These are phyloP conservation scores for Chaetomiaceae sp. DNA, from an alignment of 2,329 filamentous ascomycete species.

Conservation along the genomic window DNA sequence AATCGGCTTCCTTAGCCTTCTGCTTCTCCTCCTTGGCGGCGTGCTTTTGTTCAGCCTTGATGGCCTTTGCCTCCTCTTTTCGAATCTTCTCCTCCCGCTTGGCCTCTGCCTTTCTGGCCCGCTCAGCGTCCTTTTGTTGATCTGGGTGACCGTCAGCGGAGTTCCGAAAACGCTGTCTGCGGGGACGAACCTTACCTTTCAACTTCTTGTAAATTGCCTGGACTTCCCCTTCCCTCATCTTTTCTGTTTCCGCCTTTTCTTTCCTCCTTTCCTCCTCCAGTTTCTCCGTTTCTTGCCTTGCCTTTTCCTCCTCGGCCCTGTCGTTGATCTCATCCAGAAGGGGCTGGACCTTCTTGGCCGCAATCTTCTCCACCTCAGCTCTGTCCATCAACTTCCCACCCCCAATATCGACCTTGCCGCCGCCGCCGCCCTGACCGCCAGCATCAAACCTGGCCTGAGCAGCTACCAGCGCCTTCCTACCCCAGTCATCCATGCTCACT, in stretches of 20 bases:
- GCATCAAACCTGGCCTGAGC: slow-evolving; percentile 61
- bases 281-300: slow-evolving; percentile 57
- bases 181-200: slow-evolving; percentile 62
- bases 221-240: slow-evolving; percentile 47
- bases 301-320: slow-evolving; percentile 67
- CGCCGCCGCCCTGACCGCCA: slow-evolving; percentile 51
- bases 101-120: slow-evolving; percentile 25
- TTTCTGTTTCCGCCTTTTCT: slow-evolving; percentile 39
- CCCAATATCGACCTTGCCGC: slow-evolving; percentile 63
- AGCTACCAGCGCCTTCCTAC: slow-evolving; percentile 65
- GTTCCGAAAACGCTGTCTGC: slow-evolving; percentile 17
- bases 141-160: slow-evolving; percentile 35
- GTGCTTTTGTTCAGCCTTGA: slow-evolving; percentile 44
- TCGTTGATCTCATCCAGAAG: slow-evolving; percentile 80
- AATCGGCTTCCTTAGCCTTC: slow-evolving; percentile 27
- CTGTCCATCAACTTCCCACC: slow-evolving; percentile 76
- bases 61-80: slow-evolving; percentile 41
- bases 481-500: slow-evolving; percentile 69
- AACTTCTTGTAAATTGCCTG: slow-evolving; percentile 50
- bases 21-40: slow-evolving; percentile 43
- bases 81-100: slow-evolving; percentile 54
- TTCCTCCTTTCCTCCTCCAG: slow-evolving; percentile 52
- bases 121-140: slow-evolving; percentile 45
- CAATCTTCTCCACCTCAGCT: slow-evolving; percentile 73
- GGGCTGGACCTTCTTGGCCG: slow-evolving; percentile 71